A percentile compares a stretch with the other conserved stretches of the same genome.
Evolutionary conservation across 176 grass and related monocot genomes (phyloP).

Genomic region (Triticum monococcum): DNA sequence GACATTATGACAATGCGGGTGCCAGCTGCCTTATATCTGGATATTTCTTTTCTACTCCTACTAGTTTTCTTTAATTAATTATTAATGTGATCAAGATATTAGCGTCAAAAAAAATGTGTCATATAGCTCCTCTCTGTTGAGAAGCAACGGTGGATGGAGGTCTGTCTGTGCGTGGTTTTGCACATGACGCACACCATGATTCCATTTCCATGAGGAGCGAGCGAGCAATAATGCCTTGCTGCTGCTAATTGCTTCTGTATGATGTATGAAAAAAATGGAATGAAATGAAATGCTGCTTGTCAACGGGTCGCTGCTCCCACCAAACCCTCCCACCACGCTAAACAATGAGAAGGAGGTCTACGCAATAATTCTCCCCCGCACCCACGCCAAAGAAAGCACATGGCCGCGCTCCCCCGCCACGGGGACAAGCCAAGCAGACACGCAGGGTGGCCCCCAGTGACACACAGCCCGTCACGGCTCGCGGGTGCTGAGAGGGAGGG

Average conservation of each 20-base stretch:
- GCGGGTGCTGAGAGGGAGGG: no score
- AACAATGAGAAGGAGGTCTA: background rate
- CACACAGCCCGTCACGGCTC: no score
- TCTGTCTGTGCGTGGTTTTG: background rate
- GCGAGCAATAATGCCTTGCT: background rate
- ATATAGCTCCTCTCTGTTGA: background rate
- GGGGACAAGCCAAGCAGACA: constrained; percentile 16
- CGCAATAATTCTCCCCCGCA: constrained; percentile 39
- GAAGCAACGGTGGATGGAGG: background rate
- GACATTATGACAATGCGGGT: no score
- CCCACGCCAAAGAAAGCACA: constrained; percentile 33
- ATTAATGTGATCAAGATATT: no score
- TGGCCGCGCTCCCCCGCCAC: constrained; percentile 25
- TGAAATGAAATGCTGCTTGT: background rate
- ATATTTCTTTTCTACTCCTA: no score
- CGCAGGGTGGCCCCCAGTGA: background rate
- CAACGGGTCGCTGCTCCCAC: constrained; percentile 23
- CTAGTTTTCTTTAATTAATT: no score
- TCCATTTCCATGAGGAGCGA: background rate
- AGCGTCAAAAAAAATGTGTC: no score
- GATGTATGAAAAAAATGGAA: background rate
- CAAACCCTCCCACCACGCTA: background rate
- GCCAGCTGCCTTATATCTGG: no score
- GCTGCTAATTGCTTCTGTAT: background rate
- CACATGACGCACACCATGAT: background rate